A percentile compares a stretch with the other conserved stretches of the same genome.
Evolutionary conservation across 345 rosid genomes (phyloP).

Genomic region (Salix viminalis): DNA sequence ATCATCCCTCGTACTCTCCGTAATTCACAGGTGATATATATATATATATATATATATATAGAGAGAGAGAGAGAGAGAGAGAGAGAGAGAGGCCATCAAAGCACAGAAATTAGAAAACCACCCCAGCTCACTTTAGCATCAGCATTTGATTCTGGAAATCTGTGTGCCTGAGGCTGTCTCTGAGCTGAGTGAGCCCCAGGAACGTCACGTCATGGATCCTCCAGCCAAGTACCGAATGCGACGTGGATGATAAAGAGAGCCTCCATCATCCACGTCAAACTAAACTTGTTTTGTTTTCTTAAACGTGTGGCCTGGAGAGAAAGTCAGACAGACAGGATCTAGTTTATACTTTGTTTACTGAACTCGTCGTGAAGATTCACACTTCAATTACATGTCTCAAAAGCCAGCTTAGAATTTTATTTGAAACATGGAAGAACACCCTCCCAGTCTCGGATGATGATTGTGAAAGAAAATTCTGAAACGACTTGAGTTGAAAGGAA

Average conservation of each 20-base stretch:
- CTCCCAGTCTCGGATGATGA: not conserved
- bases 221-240: constrained; percentile 4
- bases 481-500: too few species aligned
- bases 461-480: too few species aligned
- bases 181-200: not conserved
- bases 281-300: not conserved
- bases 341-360: not conserved
- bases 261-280: constrained; percentile 18
- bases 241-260: not conserved
- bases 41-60: too few species aligned
- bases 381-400: not conserved
- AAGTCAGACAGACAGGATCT: too few species aligned
- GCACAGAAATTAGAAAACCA: too few species aligned
- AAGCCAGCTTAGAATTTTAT: too few species aligned
- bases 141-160: not conserved
- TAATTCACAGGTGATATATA: not conserved
- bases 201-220: not conserved
- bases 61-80: too few species aligned
- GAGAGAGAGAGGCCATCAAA: too few species aligned
- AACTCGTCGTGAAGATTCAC: not conserved
- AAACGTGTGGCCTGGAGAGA: too few species aligned
- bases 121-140: not conserved
- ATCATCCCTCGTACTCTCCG: not conserved
- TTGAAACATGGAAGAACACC: not conserved
- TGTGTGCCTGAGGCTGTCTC: not conserved